phyloP scores from a whole-genome alignment of 2,329 filamentous ascomycete genomes.

The Ploettnerulaceae sp. region DNA sequence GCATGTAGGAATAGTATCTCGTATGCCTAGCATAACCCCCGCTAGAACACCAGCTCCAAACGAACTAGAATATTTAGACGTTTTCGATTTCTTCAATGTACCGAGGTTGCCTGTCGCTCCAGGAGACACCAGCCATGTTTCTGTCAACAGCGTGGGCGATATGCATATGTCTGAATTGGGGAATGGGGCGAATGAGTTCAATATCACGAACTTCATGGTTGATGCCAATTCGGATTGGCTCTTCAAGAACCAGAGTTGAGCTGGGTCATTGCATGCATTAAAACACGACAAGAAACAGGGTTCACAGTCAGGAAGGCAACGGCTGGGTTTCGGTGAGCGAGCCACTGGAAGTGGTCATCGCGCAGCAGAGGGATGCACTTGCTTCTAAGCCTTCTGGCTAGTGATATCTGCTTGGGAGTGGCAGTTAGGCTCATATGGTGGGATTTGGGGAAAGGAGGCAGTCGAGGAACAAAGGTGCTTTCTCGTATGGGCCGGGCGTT shows the following conservation, averaged over 20 bases:
- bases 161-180: constrained; percentile 31
- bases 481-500: too few relatives aligned
- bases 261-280: too few relatives aligned
- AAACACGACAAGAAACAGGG: constrained; percentile 1
- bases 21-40: constrained; percentile 51
- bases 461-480: too few relatives aligned
- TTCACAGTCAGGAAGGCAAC: neutral
- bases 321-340: neutral
- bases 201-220: constrained; percentile 74
- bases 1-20: constrained; percentile 35
- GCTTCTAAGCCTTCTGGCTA: neutral
- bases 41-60: constrained; percentile 69
- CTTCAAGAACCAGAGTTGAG: constrained; percentile 47
- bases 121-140: constrained; percentile 29
- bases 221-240: constrained; percentile 72
- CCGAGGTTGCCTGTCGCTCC: constrained; percentile 59
- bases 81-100: constrained; percentile 94
- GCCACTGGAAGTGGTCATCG: neutral
- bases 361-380: neutral
- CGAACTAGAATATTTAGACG: constrained; percentile 84
- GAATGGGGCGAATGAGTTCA: constrained; percentile 53
- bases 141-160: constrained; percentile 27
- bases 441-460: neutral
- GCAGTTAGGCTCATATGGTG: neutral
- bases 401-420: neutral